Evolutionary conservation across 2,329 filamentous ascomycete genomes (phyloP).

Genomic region (Colletotrichum sp.): DNA sequence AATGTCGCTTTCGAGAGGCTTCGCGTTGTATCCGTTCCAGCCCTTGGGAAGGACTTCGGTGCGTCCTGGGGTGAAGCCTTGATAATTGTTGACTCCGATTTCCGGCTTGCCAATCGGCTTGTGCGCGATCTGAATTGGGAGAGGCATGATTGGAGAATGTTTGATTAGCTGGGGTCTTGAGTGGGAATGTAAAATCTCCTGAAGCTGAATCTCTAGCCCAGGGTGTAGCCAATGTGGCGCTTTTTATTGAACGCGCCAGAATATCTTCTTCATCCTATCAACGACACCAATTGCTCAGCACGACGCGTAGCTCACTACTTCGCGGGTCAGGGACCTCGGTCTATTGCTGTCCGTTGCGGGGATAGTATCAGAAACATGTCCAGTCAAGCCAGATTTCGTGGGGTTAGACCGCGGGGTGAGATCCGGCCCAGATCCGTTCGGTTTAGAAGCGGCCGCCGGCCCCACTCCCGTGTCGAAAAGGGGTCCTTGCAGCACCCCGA

Average conservation of each 20-base stretch:
- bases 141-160: constrained; percentile 8
- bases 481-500: not conserved
- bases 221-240: not conserved
- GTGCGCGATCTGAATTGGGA: constrained; percentile 15
- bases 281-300: not conserved
- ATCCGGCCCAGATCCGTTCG: not conserved
- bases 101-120: constrained; percentile 30
- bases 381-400: not conserved
- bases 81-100: constrained; percentile 21
- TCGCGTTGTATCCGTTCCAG: constrained; percentile 38
- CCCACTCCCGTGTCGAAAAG: not conserved
- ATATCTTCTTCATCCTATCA: not conserved
- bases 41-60: constrained; percentile 42
- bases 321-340: not conserved
- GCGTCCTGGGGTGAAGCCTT: constrained; percentile 38
- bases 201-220: not conserved
- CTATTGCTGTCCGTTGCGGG: not conserved
- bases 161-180: not conserved
- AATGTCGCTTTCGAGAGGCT: constrained; percentile 39
- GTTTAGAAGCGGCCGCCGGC: not conserved
- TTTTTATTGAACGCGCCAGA: not conserved
- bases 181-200: not conserved
- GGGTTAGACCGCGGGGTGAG: not conserved
- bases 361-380: not conserved
- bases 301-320: not conserved